Base-by-base conservation (phyloP, 2,329 filamentous ascomycete species). In the Ambrosiella cleistominuta region DNA sequence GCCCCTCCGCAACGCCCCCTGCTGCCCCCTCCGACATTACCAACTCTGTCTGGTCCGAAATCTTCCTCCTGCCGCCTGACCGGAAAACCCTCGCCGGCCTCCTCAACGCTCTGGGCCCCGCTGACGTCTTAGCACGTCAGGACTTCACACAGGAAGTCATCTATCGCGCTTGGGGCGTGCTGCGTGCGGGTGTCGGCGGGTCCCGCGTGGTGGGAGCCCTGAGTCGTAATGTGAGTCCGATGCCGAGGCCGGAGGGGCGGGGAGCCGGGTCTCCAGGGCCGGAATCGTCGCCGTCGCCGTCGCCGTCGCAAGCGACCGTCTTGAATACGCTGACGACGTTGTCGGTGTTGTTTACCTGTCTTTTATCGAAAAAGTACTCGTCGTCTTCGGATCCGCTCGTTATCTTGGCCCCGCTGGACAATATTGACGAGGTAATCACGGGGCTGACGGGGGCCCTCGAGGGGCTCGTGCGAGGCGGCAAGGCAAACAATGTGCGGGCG, bases 1-100 rank as follows among this genome's bases (percentile, higher is more conserved):
- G 44, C 15, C 47, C 56, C 57, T 35, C 59, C 44, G 35, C 86
- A 72, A 80, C 84, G 63, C 39, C 86, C 72, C 80, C 84, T 63
- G 78, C 82, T 57, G 78, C 85, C 61, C 78, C 81, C 60, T 70
- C 74, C 56, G 84, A 89, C 36, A 85, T 85, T 62, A 80, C 87
- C 0, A 88, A 95, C 61, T 91, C 89, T 49, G 98, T 96, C 72
- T 98, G 93, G 93, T 79, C 81, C 63, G 93, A 96, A 70, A 89
- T 98, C 72, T 98, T 98, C 69, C 78, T 98, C 42, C 76, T 96
- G 60, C 83, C 82, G 62, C 90, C 91, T 19, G 88, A 96, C 67
- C 77, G 80, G 57, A 69, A 75, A 3, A 78, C 81, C 54, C 73
- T 98, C 63, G 79, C 81, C 67, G 73, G 72, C 54, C 78, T 89